phyloP scores from a whole-genome alignment of 2,329 filamentous ascomycete genomes.

The Colletotrichum ledebouriae region DNA sequence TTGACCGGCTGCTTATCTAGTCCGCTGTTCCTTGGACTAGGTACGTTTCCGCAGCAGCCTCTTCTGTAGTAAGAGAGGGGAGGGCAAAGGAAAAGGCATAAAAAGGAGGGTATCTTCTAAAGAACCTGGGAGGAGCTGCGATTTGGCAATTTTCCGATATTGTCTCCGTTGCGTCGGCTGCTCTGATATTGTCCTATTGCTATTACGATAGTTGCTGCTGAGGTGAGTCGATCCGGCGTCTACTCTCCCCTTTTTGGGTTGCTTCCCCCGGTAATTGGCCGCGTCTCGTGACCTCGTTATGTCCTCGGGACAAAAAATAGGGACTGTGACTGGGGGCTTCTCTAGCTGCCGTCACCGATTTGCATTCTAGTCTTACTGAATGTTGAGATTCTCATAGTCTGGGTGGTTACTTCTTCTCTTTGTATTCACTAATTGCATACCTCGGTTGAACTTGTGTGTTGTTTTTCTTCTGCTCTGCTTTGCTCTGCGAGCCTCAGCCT shows the following conservation, averaged over 20 bases:
- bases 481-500: too few species aligned
- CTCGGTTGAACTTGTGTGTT: not conserved
- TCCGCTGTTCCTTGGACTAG: not conserved
- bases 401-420: not conserved
- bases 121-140: not conserved
- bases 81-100: not conserved
- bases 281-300: constrained; percentile 38
- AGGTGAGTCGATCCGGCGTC: constrained; percentile 18
- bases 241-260: constrained; percentile 29
- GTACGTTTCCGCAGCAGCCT: not conserved
- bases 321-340: constrained; percentile 1
- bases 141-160: not conserved
- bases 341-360: constrained; percentile 27
- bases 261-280: constrained; percentile 31
- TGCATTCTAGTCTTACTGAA: not conserved
- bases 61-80: not conserved
- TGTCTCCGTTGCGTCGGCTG: too few species aligned
- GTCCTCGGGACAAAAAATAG: constrained; percentile 37
- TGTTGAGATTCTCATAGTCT: not conserved
- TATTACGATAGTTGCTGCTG: not conserved
- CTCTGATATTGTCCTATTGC: not conserved
- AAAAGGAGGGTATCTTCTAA: too few species aligned
- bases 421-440: not conserved
- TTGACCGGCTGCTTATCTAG: not conserved
- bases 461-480: not conserved